These are phyloP conservation scores for Gossypium arboreum DNA, from an alignment of 345 rosid genomes.

Conservation along the genomic window DNA sequence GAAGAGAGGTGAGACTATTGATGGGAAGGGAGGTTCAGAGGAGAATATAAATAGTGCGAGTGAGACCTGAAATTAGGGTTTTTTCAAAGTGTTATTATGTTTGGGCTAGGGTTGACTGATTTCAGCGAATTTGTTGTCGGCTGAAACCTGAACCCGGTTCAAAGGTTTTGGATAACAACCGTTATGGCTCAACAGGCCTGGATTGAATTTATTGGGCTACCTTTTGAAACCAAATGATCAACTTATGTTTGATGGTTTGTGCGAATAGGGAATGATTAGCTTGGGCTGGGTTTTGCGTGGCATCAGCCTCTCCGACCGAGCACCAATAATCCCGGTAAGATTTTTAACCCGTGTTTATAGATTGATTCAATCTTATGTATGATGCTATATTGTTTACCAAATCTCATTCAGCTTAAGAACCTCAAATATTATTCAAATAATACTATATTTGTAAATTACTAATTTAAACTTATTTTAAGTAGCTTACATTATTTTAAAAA, in stretches of 20 bases:
- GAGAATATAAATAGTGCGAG: background rate
- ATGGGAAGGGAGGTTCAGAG: background rate
- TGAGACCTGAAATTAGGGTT: constrained; percentile 6
- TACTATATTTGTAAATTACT: too few species aligned
- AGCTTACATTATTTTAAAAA: too few species aligned
- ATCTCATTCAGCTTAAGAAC: too few species aligned
- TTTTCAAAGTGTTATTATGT: background rate
- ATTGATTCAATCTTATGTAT: too few species aligned
- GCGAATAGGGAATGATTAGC: too few species aligned
- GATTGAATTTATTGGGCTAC: background rate
- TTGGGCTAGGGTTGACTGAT: constrained; percentile 9
- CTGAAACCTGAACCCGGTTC: background rate
- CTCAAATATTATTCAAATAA: too few species aligned
- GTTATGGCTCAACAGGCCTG: background rate
- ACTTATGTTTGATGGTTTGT: background rate
- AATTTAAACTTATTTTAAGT: too few species aligned
- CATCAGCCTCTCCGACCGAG: too few species aligned
- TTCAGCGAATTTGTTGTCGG: background rate
- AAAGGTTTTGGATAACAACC: background rate
- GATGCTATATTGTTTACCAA: too few species aligned
- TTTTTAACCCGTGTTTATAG: too few species aligned
- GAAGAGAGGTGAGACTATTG: background rate
- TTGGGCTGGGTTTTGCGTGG: too few species aligned
- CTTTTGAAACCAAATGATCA: background rate
- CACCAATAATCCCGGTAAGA: too few species aligned